Evolutionary conservation across 768 basidiomycete species (phyloP).

Genomic region (Calocybe indica): DNA sequence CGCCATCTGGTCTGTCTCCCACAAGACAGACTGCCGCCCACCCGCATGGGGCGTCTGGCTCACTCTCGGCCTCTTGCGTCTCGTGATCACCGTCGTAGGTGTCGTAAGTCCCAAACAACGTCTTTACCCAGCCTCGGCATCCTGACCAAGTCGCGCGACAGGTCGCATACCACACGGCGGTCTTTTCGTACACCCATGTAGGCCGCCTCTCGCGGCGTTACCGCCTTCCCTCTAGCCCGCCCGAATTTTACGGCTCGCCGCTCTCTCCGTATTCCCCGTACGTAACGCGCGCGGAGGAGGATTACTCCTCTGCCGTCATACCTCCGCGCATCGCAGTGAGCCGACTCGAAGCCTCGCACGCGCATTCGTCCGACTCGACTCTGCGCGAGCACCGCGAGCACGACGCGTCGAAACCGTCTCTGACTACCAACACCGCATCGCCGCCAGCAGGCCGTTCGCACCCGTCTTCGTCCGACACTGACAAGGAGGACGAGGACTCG

Average conservation of each 20-base stretch:
- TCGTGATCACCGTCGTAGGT: slow-evolving; percentile 44
- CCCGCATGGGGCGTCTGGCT: slow-evolving; percentile 52
- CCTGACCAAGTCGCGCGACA: slow-evolving; percentile 7
- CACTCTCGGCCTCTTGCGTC: slow-evolving; percentile 42
- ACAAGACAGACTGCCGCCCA: slow-evolving; percentile 15
- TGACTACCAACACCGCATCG: slow-evolving; percentile 12
- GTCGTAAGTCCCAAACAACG: slow-evolving; percentile 37
- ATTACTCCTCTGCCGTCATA: too few relatives aligned
- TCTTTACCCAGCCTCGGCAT: slow-evolving; percentile 1
- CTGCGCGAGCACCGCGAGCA: too few relatives aligned
- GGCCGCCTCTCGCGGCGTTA: slow-evolving; percentile 14
- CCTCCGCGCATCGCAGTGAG: too few relatives aligned
- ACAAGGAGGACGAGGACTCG: slow-evolving; percentile 5
- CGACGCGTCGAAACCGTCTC: too few relatives aligned
- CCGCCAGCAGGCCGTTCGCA: slow-evolving; percentile 9
- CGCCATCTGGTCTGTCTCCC: slow-evolving; percentile 51
- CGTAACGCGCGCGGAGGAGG: slow-evolving; percentile 1
- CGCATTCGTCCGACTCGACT: too few relatives aligned
- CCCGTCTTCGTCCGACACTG: slow-evolving; percentile 8
- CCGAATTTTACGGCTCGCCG: slow-evolving; percentile 12
- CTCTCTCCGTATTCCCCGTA: slow-evolving; percentile 10
- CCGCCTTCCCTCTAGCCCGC: slow-evolving; percentile 8
- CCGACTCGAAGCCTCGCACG: too few relatives aligned
- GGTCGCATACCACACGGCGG: slow-evolving; percentile 21
- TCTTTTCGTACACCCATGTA: slow-evolving; percentile 18